Conservation (phyloP, 73 alveolate species). For the Paramecium caudatum region DNA sequence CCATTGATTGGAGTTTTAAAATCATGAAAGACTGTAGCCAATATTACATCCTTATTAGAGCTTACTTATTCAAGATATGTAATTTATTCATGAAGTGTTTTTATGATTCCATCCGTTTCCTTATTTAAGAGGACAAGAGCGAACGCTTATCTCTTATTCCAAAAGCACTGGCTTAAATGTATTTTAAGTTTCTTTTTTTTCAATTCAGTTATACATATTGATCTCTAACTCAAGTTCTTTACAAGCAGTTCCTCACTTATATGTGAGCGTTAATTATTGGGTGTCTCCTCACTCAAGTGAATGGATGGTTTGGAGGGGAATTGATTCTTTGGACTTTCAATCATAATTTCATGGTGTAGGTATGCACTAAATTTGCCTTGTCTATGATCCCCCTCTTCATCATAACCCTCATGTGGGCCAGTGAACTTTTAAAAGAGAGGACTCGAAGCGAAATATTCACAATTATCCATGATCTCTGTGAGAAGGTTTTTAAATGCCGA, state of each 20-base stretch:
- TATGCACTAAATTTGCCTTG: too few relatives aligned
- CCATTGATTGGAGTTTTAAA: conserved; percentile 76
- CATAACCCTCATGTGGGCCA: neutral
- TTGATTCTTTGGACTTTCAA: conserved; percentile 35
- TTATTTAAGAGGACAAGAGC: neutral
- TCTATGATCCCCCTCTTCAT: conserved; percentile 4
- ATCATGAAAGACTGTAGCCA: conserved; percentile 71
- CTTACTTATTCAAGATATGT: conserved; percentile 37
- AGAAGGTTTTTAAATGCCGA: neutral
- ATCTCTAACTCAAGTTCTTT: neutral
- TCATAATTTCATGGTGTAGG: conserved; percentile 1
- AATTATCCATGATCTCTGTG: neutral
- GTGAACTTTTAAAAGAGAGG: neutral
- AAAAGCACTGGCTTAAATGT: neutral
- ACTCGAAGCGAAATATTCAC: neutral
- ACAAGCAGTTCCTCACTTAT: neutral
- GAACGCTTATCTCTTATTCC: neutral
- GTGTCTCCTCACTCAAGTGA: conserved; percentile 29
- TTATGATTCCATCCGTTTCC: neutral
- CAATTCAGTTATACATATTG: neutral
- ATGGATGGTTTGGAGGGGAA: neutral
- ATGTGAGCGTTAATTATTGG: neutral
- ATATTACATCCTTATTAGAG: conserved; percentile 49
- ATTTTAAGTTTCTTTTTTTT: conserved; percentile 15
- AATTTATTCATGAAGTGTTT: neutral